These are phyloP conservation scores for Eremomyces bilateralis DNA, from an alignment of 495 filamentous ascomycete species.

Conservation along the genomic window DNA sequence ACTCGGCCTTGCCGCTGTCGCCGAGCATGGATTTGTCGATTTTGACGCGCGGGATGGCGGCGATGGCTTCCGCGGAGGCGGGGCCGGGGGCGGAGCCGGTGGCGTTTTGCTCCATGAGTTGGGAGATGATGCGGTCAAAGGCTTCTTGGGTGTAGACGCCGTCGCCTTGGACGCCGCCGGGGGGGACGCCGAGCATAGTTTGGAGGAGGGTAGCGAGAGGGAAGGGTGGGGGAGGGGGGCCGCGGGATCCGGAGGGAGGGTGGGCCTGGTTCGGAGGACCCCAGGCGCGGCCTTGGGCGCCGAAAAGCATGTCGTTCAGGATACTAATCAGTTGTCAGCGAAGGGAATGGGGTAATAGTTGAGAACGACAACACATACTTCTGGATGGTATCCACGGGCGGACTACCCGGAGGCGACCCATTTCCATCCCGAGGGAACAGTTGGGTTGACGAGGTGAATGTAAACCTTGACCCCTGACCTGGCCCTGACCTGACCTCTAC, in stretches of 20 bases:
- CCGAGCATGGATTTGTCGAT: conserved; percentile 42
- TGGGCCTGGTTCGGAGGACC: conserved; percentile 3
- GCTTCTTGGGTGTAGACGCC: conserved; percentile 86
- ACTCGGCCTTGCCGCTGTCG: conserved; percentile 46
- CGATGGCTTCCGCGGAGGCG: conserved; percentile 53
- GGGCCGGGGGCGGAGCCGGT: conserved; percentile 63
- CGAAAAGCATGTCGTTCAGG: conserved; percentile 7
- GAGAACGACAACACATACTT: conserved; percentile 5
- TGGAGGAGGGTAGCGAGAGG: conserved; percentile 19
- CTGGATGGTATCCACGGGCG: conserved; percentile 11
- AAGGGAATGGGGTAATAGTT: conserved; percentile 3
- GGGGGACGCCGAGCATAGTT: conserved; percentile 33
- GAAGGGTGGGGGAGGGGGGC: background rate
- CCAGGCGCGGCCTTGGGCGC: background rate
- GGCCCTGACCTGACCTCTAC: background rate
- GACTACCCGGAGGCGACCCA: conserved; percentile 9
- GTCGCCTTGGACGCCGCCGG: conserved; percentile 40
- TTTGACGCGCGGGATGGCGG: conserved; percentile 43
- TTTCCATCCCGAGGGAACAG: conserved; percentile 15
- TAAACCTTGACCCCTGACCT: conserved; percentile 6
- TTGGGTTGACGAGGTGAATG: conserved; percentile 8
- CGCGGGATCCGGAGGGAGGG: background rate
- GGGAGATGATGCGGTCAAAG: conserved; percentile 68
- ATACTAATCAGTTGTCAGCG: conserved; percentile 1
- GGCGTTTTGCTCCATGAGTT: conserved; percentile 63